These are phyloP conservation scores for Paramecium pentaurelia DNA, from an alignment of 73 alveolate species.

Conservation along the genomic window DNA sequence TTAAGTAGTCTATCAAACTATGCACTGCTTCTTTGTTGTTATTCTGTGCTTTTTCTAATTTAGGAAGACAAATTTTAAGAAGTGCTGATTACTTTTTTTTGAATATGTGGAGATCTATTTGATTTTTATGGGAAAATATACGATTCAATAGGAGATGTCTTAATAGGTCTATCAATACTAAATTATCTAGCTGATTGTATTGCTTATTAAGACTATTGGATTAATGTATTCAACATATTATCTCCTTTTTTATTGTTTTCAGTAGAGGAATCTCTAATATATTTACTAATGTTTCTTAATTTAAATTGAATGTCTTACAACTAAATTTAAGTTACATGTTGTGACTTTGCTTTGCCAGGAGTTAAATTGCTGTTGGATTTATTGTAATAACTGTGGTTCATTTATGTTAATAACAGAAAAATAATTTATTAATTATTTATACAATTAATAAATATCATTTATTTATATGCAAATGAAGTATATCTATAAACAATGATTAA, in stretches of 20 bases:
- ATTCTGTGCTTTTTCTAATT: not conserved
- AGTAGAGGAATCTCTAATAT: not conserved
- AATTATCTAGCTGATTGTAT: not conserved
- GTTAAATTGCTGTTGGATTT: not conserved
- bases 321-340: not conserved
- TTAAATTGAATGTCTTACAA: not conserved
- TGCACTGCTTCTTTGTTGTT: not conserved
- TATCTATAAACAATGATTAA: not conserved
- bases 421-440: not conserved
- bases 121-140: not conserved
- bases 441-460: not conserved
- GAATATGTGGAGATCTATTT: not conserved
- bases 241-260: not conserved
- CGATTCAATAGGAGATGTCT: constrained; percentile 13
- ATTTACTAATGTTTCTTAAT: not conserved
- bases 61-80: not conserved
- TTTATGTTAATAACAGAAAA: constrained; percentile 16
- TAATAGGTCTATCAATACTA: not conserved
- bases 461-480: not conserved
- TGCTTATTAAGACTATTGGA: not conserved
- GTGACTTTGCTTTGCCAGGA: not conserved
- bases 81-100: not conserved
- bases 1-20: not conserved
- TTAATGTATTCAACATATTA: not conserved
- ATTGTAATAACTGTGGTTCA: constrained; percentile 21